phyloP scores from a whole-genome alignment of 169 alveolate species.

The Theileria parva region DNA sequence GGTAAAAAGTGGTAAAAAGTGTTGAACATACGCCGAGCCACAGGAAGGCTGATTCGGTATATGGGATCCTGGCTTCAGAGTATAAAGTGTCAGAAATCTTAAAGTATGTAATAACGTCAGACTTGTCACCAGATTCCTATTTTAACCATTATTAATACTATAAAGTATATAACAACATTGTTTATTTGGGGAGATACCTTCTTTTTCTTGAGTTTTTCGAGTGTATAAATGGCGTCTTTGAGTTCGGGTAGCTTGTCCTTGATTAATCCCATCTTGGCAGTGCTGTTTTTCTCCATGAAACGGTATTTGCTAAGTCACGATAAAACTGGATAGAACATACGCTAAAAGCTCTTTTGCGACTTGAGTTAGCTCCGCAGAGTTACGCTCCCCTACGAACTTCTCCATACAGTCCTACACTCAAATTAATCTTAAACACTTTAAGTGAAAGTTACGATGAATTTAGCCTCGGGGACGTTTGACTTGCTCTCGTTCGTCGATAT shows the following conservation, averaged over 20 bases:
- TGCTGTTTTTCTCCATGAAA: conserved; percentile 75
- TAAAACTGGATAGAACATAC: conserved; percentile 24
- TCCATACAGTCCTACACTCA: conserved; percentile 54
- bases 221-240: conserved; percentile 67
- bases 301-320: conserved; percentile 66
- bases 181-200: conserved; percentile 16
- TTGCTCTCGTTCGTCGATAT: conserved; percentile 31
- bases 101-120: conserved; percentile 54
- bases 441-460: conserved; percentile 48
- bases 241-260: conserved; percentile 75
- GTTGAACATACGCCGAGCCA: conserved; percentile 83
- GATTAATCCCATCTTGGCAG: conserved; percentile 66
- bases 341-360: conserved; percentile 65
- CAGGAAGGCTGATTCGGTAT: conserved; percentile 78
- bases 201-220: conserved; percentile 34
- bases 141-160: neutral
- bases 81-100: conserved; percentile 81
- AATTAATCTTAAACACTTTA: neutral
- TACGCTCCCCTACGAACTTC: conserved; percentile 55
- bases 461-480: conserved; percentile 50
- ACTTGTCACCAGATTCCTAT: conserved; percentile 34
- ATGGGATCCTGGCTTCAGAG: conserved; percentile 80
- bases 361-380: conserved; percentile 52
- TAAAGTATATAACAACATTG: neutral
- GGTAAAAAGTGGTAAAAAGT: too few relatives aligned